Evolutionary conservation across 2,329 filamentous ascomycete species (phyloP).

Genomic region (Fusarium piperis): DNA sequence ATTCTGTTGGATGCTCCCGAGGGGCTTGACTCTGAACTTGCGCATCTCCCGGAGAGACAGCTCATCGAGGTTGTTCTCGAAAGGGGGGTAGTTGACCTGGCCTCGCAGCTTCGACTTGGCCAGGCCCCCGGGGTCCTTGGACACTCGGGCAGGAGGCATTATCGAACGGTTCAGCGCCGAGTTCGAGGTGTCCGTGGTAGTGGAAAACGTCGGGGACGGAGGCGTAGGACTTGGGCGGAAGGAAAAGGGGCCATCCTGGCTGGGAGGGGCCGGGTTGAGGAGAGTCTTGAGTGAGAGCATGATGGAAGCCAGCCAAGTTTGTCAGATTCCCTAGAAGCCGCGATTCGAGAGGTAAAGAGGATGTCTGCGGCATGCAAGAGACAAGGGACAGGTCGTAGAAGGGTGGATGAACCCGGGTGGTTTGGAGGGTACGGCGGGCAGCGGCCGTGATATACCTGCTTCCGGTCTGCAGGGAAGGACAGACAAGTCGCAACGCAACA

Average conservation of each 20-base stretch:
- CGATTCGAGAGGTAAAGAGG: constrained; percentile 1
- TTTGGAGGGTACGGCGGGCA: constrained; percentile 41
- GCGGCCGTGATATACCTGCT: constrained; percentile 43
- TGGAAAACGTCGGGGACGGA: constrained; percentile 28
- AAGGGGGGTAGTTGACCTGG: constrained; percentile 77
- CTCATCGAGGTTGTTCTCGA: constrained; percentile 71
- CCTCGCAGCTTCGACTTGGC: constrained; percentile 72
- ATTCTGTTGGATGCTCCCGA: constrained; percentile 68
- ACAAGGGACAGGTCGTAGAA: constrained; percentile 15
- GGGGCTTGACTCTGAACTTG: constrained; percentile 72
- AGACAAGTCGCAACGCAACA: constrained; percentile 31
- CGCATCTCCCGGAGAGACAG: constrained; percentile 66
- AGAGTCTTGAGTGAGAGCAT: constrained; percentile 75
- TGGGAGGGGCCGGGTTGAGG: constrained; percentile 68
- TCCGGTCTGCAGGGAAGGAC: constrained; percentile 38
- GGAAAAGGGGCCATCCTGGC: constrained; percentile 46
- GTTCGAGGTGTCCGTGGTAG: constrained; percentile 13
- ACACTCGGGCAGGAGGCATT: constrained; percentile 35
- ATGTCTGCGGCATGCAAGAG: constrained; percentile 16
- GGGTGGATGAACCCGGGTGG: constrained; percentile 30
- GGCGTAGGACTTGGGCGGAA: constrained; percentile 52
- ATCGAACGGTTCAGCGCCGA: constrained; percentile 5
- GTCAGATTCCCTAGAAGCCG: constrained; percentile 4
- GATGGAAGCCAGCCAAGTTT: constrained; percentile 37
- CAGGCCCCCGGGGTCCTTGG: constrained; percentile 58